A percentile compares a stretch with the other conserved stretches of the same genome.
Evolutionary conservation across 208 protist genomes (phyloP).

Genomic region (Trypanosomatidae sp.): DNA sequence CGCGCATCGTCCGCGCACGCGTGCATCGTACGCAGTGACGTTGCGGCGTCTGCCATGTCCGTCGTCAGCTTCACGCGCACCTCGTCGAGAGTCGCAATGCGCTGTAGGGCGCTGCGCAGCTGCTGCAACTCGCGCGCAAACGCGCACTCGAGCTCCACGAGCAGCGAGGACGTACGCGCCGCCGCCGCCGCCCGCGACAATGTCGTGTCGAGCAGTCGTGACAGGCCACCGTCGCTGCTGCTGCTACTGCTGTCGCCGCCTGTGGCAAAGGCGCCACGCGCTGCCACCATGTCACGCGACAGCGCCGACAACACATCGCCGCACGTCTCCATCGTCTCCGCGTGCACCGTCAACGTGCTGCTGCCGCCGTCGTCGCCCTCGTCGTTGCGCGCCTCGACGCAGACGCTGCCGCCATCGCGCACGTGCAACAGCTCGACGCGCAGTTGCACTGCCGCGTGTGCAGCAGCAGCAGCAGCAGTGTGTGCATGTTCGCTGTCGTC

Average conservation of each 20-base stretch:
- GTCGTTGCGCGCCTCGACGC: slow-evolving; percentile 22
- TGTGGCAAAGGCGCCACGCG: slow-evolving; percentile 22
- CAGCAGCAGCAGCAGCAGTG: too few species aligned
- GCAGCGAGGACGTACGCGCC: too few species aligned
- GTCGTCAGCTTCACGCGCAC: slow-evolving; percentile 81
- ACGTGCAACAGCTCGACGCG: slow-evolving; percentile 47
- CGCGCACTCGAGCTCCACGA: slow-evolving; percentile 22
- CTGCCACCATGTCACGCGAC: slow-evolving; percentile 17
- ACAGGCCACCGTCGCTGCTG: too few species aligned
- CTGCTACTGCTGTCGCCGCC: too few species aligned
- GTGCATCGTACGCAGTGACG: slow-evolving; percentile 82
- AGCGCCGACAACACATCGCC: slow-evolving; percentile 80
- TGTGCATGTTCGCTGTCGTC: too few species aligned
- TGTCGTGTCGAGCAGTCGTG: too few species aligned
- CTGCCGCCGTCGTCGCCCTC: slow-evolving; percentile 2
- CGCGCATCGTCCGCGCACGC: slow-evolving; percentile 88
- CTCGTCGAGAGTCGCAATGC: slow-evolving; percentile 80
- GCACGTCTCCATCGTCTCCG: slow-evolving; percentile 73
- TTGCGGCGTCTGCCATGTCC: slow-evolving; percentile 88
- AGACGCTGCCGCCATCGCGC: slow-evolving; percentile 35
- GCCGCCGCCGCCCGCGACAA: too few species aligned
- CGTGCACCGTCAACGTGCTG: slow-evolving; percentile 28
- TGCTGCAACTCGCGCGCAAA: slow-evolving; percentile 66
- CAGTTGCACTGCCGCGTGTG: slow-evolving; percentile 8
- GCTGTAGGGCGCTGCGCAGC: slow-evolving; percentile 36